phyloP scores from a whole-genome alignment of 2,329 filamentous ascomycete species.

The Fusarium multiceps region DNA sequence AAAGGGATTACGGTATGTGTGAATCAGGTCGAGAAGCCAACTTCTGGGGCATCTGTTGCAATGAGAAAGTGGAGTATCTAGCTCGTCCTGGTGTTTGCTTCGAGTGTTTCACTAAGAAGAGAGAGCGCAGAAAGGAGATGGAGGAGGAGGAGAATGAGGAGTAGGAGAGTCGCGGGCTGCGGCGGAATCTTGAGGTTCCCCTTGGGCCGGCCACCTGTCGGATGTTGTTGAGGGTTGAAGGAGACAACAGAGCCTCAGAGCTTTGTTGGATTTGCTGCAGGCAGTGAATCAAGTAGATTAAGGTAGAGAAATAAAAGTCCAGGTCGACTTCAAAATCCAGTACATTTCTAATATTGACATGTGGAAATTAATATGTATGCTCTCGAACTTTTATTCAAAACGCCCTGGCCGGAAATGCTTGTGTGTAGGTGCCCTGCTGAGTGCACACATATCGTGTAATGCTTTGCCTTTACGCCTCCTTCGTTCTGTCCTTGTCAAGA shows the following conservation, averaged over 20 bases:
- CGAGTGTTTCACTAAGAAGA: not conserved
- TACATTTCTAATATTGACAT: not conserved
- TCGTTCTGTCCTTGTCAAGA: slow-evolving; percentile 1
- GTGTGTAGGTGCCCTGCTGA: not conserved
- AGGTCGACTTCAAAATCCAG: not conserved
- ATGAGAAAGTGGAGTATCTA: not conserved
- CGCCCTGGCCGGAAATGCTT: accelerated
- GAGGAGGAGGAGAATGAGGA: not conserved
- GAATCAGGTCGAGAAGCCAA: not conserved
- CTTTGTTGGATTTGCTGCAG: not conserved
- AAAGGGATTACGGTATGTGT: not conserved
- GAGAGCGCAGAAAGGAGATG: not conserved
- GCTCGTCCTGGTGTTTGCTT: not conserved
- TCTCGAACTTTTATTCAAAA: not conserved
- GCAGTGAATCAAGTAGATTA: not conserved
- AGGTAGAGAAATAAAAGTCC: not conserved
- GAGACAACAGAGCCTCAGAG: not conserved
- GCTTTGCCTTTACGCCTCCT: not conserved
- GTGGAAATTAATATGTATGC: not conserved
- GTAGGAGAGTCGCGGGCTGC: accelerated
- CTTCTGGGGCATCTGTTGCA: too few species aligned
- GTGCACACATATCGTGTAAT: accelerated
- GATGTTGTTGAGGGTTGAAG: not conserved
- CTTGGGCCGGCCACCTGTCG: not conserved
- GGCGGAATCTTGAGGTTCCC: not conserved